Evolutionary conservation across 306 rosid genomes (phyloP), one percentile per base, ranked within the genome.

Genomic region (Citrullus amarus): DNA sequence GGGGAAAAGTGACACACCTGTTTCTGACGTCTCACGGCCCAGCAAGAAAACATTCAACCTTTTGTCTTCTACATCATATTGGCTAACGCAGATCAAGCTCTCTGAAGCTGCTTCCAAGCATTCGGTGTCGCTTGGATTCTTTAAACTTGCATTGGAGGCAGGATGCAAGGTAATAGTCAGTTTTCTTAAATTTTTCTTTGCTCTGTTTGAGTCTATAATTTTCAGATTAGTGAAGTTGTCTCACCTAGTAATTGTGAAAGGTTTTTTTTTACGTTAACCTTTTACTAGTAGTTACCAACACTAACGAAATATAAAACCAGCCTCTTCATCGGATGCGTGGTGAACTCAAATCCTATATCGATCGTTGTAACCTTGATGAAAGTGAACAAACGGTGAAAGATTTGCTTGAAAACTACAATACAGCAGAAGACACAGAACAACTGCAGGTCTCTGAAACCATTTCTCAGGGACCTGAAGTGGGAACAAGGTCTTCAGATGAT

Each of bases 71-170:
- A 84, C 93, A 60, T 95, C 97, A 1, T 95, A 90, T 87, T 92
- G 98, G 98, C 78, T 88, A 22, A 82, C 86, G 17, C 96, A 95
- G 83, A 95, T 95, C 80, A 95, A 89, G 87, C 88, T 92, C 67
- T 92, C 93, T 79, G 97, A 95, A 87, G 83, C 89, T 68, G 91
- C 88, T 62, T 82, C 82, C 54, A 91, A 89, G 76, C 98, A 95
- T 86, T 84, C 85, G 9, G 75, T 95, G 85, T 92, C 97, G 28
- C 91, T 95, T 58, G 98, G 96, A 28, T 88, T 95, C 77, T 95
- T 95, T 85, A 95, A 88, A 81, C 79, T 95, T 34, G 97, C 98
- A 46, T 81, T 91, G 77, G 96, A 92, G 79, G 93, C 97, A 60
- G 91, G 91, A 63, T 88, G 95, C 78, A 94, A 92, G 96, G 98